Base-by-base conservation (phyloP, 129 eudicot genomes). In the Chrysanthemum seticuspe region DNA sequence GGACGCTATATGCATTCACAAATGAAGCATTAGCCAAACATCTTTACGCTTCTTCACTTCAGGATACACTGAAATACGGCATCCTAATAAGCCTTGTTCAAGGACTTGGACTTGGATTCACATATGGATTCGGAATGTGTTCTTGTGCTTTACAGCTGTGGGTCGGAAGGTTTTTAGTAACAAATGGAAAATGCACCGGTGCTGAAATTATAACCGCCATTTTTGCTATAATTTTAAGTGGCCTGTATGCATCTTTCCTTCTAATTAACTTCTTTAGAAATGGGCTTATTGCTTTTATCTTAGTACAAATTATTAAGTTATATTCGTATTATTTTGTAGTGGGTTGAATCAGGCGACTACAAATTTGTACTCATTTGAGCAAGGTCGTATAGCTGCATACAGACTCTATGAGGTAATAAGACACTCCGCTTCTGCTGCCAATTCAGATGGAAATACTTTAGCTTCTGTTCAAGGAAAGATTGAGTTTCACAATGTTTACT, bases 91-190 rank as follows among this genome's bases (percentile, higher is more conserved):
- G 92, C 72, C 87, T 87, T 60, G 83, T 87, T 64, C 88, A 84
- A 81, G 87, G 92, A 57, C 74, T 84, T 68, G 87, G 85, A 56
- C 74, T 87, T 70, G 92, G 92, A 55, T 84, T 77, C 80, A 82
- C 89, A 15, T 82, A 87, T 57, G 92, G 87, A 74, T 49, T 87
- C 13, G 89, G 87, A 66, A 84, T 87, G 62, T 87, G 88, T 68
- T 87, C 88, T 15, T 87, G 92, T 82, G 87, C 92, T 14, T 76
- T 87, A 74, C 83, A 87, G 49, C 92, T 87, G 73, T 87, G 89
- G 89, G 85, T 82, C 2, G 92, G 89, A 53, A 74, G 79, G 63
- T 81, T 84, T 45, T 69, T 86, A 72, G 84, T 86, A 27, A 83
- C 83, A n/a, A 56, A 50, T 72, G 86, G 84, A 67, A 86, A 83